phyloP scores from a whole-genome alignment of 306 rosid species.

The Acacia acuminata region DNA sequence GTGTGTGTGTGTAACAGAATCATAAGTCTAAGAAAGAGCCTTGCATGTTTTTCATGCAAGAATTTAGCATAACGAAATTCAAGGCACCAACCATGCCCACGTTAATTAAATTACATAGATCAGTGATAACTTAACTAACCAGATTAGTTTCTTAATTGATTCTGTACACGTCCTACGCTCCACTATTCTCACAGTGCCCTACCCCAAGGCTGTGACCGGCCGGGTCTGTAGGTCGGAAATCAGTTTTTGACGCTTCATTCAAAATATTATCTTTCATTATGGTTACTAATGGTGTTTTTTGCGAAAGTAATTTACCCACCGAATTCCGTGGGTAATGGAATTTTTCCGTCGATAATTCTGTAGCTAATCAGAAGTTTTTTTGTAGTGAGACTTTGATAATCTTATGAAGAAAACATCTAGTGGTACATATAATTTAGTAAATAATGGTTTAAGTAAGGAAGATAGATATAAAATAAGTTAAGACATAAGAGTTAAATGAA shows the following conservation, averaged over 20 bases:
- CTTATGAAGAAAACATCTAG: too few species aligned
- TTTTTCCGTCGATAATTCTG: too few species aligned
- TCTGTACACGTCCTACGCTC: background rate
- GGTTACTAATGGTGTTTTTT: too few species aligned
- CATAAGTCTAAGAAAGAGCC: background rate
- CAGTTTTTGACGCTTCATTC: slow-evolving; percentile 10
- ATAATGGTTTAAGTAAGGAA: too few species aligned
- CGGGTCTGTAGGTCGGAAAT: slow-evolving; percentile 41
- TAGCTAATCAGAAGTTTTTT: too few species aligned
- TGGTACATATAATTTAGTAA: too few species aligned
- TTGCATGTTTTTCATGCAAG: background rate
- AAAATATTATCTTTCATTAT: too few species aligned
- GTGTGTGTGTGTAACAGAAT: background rate
- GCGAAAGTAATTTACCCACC: too few species aligned
- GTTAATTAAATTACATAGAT: background rate
- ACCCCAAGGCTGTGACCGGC: slow-evolving; percentile 54
- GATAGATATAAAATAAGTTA: too few species aligned
- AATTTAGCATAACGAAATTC: background rate
- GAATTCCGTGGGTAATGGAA: too few species aligned
- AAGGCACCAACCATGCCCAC: background rate
- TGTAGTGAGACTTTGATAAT: too few species aligned
- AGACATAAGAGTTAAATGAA: too few species aligned
- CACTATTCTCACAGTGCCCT: slow-evolving; percentile 36
- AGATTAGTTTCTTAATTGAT: background rate
- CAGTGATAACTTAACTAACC: background rate